Conservation (phyloP, 192 early-diverging fungal genomes). For the Fimicolochytrium jonesii region DNA sequence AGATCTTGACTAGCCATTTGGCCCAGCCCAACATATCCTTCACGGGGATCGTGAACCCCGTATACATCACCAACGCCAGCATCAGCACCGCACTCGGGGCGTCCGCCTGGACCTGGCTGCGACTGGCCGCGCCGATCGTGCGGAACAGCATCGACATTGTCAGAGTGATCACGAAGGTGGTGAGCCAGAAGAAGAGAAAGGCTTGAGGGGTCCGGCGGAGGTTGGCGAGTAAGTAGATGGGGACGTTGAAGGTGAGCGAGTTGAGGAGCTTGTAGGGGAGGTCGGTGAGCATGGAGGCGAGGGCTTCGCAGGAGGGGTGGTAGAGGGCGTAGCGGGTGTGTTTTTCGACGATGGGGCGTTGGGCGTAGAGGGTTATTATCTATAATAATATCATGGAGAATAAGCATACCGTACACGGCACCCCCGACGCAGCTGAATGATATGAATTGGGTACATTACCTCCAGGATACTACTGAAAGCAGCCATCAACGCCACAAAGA, state of each 20-base stretch:
- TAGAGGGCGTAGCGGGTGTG: slow-evolving; percentile 70
- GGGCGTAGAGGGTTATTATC: slow-evolving; percentile 61
- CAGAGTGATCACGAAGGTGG: slow-evolving; percentile 45
- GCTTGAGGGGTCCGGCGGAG: slow-evolving; percentile 38
- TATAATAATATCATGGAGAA: not conserved
- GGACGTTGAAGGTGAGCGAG: slow-evolving; percentile 49
- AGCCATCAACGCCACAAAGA: slow-evolving; percentile 60
- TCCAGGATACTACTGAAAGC: slow-evolving; percentile 64
- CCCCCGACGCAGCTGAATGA: not conserved
- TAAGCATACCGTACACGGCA: not conserved
- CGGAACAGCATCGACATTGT: slow-evolving; percentile 59
- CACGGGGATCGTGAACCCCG: slow-evolving; percentile 59
- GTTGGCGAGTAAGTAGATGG: slow-evolving; percentile 59
- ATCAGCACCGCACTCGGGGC: slow-evolving; percentile 50
- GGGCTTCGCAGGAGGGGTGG: slow-evolving; percentile 54
- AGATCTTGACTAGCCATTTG: slow-evolving; percentile 58
- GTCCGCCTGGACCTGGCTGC: slow-evolving; percentile 40
- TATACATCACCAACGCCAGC: slow-evolving; percentile 44
- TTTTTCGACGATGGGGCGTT: slow-evolving; percentile 72
- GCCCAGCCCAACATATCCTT: slow-evolving; percentile 60
- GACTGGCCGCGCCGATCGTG: slow-evolving; percentile 47
- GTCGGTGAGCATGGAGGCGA: slow-evolving; percentile 53
- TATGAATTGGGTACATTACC: too few relatives aligned
- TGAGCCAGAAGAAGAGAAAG: slow-evolving; percentile 52
- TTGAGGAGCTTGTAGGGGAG: slow-evolving; percentile 43